Evolutionary conservation across 208 protist species (phyloP), one percentile per base, ranked within the genome.

Genomic region (Leishmania martiniquensis): DNA sequence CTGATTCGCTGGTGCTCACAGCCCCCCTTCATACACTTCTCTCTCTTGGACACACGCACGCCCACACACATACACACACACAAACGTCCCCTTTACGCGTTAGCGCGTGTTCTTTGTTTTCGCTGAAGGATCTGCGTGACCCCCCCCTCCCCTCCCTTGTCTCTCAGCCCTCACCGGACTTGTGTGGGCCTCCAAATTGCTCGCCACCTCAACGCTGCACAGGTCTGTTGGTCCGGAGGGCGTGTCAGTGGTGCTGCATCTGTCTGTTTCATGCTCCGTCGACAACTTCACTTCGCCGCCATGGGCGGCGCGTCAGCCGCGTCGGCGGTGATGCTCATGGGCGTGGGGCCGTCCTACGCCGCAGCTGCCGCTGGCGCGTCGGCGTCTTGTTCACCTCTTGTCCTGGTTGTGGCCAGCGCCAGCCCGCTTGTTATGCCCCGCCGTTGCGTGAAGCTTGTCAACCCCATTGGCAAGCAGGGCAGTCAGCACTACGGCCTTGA

Each of bases 401-500:
- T 9, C 25, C 22, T 32, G 34, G 15, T 29, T 22, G 32, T 60
- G 32, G 51, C 70, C 37, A 34, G 42, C 13, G 59, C 59, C 42
- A 81, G 44, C 63, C 66, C 77, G 2, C 78, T 72, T 17, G 17
- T 29, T 42, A 4, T 71, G 54, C 17, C 76, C 20, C 72, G 72
- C 42, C 87, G 93, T 37, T 73, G 83, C 7, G 92, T 89, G 51
- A 96, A 95, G 83, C 82, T 96, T 29, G 79, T 96, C 34, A 96
- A 96, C 75, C 94, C 94, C 4, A 94, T 91, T 60, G 90, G 91
- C 49, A 92, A 93, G 77, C 85, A 92, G 37, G 94, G 94, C 63
- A 96, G 90, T 66, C 91, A 94, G 77, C 93, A 97, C 81, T 98
- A 98, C 82, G 92, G 91, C 9, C 74, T 87, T 9, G 91, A 95